Evolutionary conservation across 768 basidiomycete genomes (phyloP), one percentile per base, ranked within the genome.

Genomic region (Tricholoma flavovirens): DNA sequence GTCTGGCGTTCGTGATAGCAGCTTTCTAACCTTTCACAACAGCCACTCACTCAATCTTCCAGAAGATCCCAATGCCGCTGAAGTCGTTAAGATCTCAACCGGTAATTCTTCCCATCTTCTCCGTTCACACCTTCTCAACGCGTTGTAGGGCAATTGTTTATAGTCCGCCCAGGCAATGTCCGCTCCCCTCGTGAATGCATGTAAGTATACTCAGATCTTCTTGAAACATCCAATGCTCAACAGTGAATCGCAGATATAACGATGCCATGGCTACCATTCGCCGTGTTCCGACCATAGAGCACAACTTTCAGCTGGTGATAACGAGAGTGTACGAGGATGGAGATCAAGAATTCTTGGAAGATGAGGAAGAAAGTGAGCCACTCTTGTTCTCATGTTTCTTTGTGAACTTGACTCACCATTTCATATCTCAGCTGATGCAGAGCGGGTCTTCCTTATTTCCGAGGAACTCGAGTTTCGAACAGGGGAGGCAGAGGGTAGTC

Each of bases 281-380:
- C 55, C 84, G 94, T 56, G 83, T 89, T 48, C 84, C 88, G 30
- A 77, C 83, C 1, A 66, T 88, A 43, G 90, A 82, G 61, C 90
- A 84, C 77, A 86, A 83, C 71, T 91, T 87, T 67, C 90, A 98
- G 69, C 81, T 99, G 9, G 95, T 97, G 9, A 86, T 98, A 53
- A 97, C 94, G n/a, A 80, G 95, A 58, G 94, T 97, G 1, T 98
- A 91, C 66, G 93, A 98, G 62, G 96, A 98, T 59, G 97, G 93
- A 2, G 95, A 98, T 67, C 93, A 96, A 70, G 90, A 96, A 64
- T 70, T 98, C 40, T 73, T 98, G 15, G 94, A 97, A 64, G 96
- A 98, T 62, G 93, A 96, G 69, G 93, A 93, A 56, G 88, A 90
- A 74, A 88, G 88, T 88, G 60, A 62, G 83, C 73, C 10, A 35